phyloP scores from a whole-genome alignment of 495 filamentous ascomycete species.

The Usnea hakonensis region DNA sequence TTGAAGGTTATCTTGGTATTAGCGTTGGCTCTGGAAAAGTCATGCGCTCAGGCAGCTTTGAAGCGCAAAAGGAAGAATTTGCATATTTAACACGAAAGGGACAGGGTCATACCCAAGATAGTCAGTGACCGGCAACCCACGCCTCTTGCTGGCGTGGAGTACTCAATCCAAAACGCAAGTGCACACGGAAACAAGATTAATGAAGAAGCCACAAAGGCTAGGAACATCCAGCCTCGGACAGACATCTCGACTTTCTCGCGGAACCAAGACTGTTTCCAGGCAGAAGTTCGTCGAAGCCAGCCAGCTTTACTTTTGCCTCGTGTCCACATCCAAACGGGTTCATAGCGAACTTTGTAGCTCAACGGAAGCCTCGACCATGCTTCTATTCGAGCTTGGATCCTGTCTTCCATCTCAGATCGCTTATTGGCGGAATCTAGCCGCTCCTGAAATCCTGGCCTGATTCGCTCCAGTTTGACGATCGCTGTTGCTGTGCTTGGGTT shows the following conservation, averaged over 20 bases:
- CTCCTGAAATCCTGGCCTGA: background rate
- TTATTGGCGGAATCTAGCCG: background rate
- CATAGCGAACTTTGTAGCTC: conserved; percentile 23
- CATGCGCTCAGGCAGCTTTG: background rate
- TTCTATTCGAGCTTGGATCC: conserved; percentile 13
- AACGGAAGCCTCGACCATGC: conserved; percentile 14
- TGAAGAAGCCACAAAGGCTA: conserved; percentile 26
- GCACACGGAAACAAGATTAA: conserved; percentile 30
- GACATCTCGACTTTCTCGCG: conserved; percentile 19
- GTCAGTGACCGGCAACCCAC: conserved; percentile 37
- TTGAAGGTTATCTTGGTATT: background rate
- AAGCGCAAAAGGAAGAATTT: background rate
- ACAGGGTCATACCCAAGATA: conserved; percentile 20
- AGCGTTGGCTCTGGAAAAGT: background rate
- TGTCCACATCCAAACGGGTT: conserved; percentile 29
- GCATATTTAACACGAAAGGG: background rate
- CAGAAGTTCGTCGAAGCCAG: conserved; percentile 15
- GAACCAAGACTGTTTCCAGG: conserved; percentile 18
- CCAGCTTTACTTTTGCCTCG: conserved; percentile 24
- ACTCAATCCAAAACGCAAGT: conserved; percentile 37
- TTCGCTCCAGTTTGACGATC: conserved; percentile 8
- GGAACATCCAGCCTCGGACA: conserved; percentile 25
- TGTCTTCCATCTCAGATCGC: conserved; percentile 11
- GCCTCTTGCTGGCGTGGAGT: conserved; percentile 35
- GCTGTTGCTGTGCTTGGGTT: conserved; percentile 20